Conservation (phyloP, 208 protist genomes). For the Trypanosoma cruzi region DNA sequence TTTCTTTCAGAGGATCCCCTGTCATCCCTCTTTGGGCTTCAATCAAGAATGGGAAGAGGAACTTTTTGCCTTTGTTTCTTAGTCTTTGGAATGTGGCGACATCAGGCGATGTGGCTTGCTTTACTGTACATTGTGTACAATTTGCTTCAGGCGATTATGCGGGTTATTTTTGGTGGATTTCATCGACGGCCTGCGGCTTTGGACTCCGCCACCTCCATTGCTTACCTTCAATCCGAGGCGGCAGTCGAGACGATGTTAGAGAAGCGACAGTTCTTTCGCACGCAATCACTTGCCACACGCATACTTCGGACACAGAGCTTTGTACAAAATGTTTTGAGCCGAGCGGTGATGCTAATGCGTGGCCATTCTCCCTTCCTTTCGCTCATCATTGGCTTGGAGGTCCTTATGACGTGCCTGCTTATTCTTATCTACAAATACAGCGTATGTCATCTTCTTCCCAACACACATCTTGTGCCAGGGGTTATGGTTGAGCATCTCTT, state of each 20-base stretch:
- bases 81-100: conserved; percentile 3
- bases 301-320: conserved; percentile 49
- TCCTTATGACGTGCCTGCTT: conserved; percentile 15
- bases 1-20: conserved; percentile 13
- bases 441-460: conserved; percentile 24
- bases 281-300: conserved; percentile 45
- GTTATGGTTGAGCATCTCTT: not conserved
- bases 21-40: conserved; percentile 5
- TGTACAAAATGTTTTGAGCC: conserved; percentile 41
- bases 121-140: conserved; percentile 11
- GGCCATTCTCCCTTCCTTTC: conserved; percentile 59
- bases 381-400: conserved; percentile 34
- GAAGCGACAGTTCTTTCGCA: conserved; percentile 37
- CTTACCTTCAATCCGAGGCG: conserved; percentile 47
- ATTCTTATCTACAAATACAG: conserved; percentile 12
- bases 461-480: conserved; percentile 25
- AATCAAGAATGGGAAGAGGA: not conserved
- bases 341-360: conserved; percentile 37
- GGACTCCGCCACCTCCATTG: conserved; percentile 28
- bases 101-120: conserved; percentile 12
- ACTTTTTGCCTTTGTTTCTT: conserved; percentile 11
- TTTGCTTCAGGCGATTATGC: conserved; percentile 5
- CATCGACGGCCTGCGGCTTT: conserved; percentile 10
- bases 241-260: conserved; percentile 44
- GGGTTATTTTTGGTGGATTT: conserved; percentile 18